Evolutionary conservation across 2,329 filamentous ascomycete species (phyloP).

Genomic region (Microcera coccophila): DNA sequence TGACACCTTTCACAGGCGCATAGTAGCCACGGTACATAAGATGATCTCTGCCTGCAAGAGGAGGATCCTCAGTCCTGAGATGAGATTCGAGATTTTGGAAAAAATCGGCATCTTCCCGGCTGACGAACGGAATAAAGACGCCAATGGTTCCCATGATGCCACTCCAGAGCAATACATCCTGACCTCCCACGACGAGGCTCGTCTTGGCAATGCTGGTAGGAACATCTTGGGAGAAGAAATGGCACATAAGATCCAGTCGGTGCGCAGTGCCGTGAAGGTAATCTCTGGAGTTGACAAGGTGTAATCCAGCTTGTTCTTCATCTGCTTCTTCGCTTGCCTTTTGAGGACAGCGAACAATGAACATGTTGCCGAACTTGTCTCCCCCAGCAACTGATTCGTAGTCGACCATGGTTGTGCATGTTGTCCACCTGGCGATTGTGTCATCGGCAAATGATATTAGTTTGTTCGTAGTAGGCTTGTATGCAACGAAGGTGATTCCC

Average conservation of each 20-base stretch:
- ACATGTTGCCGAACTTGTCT: conserved; percentile 97
- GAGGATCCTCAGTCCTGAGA: conserved; percentile 79
- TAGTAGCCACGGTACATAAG: conserved; percentile 95
- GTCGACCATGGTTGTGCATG: conserved; percentile 88
- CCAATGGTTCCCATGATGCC: conserved; percentile 93
- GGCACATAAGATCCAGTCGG: conserved; percentile 77
- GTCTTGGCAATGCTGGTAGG: conserved; percentile 88
- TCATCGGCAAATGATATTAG: conserved; percentile 94
- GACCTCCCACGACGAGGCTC: conserved; percentile 82
- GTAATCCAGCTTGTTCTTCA: conserved; percentile 83
- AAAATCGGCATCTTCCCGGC: conserved; percentile 92
- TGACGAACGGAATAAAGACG: conserved; percentile 85
- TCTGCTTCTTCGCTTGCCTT: conserved; percentile 88
- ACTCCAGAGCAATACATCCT: conserved; percentile 88
- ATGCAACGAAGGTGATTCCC: conserved; percentile 86
- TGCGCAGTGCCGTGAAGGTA: conserved; percentile 90
- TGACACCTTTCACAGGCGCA: conserved; percentile 90
- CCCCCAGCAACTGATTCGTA: conserved; percentile 94
- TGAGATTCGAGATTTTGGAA: conserved; percentile 93
- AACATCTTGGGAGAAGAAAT: conserved; percentile 89
- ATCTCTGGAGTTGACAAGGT: conserved; percentile 83
- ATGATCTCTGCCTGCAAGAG: conserved; percentile 87
- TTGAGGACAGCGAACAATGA: conserved; percentile 81
- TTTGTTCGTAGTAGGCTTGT: conserved; percentile 87
- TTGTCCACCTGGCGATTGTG: conserved; percentile 84